Evolutionary conservation across 2,329 filamentous ascomycete genomes (phyloP).

Genomic region (Teratosphaeria epicoccoides): DNA sequence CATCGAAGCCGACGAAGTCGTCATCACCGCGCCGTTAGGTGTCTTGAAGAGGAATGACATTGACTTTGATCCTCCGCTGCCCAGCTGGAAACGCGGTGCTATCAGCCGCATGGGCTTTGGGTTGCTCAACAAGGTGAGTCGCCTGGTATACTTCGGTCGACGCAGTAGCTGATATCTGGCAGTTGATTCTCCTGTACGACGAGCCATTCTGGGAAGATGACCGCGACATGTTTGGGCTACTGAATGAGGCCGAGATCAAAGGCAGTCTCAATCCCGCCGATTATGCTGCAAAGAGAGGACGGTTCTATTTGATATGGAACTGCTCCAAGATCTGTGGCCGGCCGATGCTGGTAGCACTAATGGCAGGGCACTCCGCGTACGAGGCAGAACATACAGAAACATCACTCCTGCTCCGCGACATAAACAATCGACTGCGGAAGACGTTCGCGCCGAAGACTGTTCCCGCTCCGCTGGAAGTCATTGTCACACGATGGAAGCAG

Average conservation of each 20-base stretch:
- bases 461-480: slow-evolving; percentile 69
- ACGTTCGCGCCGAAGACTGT: slow-evolving; percentile 57
- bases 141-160: not conserved
- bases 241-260: slow-evolving; percentile 60
- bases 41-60: slow-evolving; percentile 77
- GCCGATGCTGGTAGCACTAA: slow-evolving; percentile 75
- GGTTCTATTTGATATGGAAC: slow-evolving; percentile 98
- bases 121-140: slow-evolving; percentile 69
- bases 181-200: slow-evolving; percentile 76
- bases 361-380: slow-evolving; percentile 90
- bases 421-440: slow-evolving; percentile 63
- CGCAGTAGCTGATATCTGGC: slow-evolving; percentile 6
- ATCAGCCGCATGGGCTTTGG: slow-evolving; percentile 84
- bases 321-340: slow-evolving; percentile 80
- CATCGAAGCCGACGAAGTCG: slow-evolving; percentile 79
- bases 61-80: slow-evolving; percentile 82
- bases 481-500: slow-evolving; percentile 85
- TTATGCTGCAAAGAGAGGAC: slow-evolving; percentile 68
- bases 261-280: slow-evolving; percentile 68
- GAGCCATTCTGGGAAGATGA: slow-evolving; percentile 82
- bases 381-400: slow-evolving; percentile 72
- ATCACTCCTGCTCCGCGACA: slow-evolving; percentile 66
- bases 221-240: slow-evolving; percentile 85
- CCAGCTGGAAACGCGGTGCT: slow-evolving; percentile 70
- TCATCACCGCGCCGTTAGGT: slow-evolving; percentile 81